phyloP scores from a whole-genome alignment of 2,329 filamentous ascomycete species.

The Aspergillus sp. region DNA sequence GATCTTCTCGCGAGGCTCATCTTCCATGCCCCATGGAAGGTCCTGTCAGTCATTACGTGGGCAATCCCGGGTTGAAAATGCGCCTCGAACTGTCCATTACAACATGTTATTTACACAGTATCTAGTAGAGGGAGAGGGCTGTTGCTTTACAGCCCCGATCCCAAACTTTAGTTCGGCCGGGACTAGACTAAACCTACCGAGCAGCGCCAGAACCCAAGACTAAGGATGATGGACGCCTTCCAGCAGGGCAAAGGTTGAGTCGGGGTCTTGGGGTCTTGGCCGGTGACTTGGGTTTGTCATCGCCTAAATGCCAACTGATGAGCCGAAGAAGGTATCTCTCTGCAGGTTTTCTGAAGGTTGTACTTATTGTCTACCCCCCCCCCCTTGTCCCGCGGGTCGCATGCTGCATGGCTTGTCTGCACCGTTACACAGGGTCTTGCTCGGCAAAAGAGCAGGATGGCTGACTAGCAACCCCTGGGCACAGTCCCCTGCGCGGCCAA shows the following conservation, averaged over 20 bases:
- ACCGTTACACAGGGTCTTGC: conserved; percentile 1
- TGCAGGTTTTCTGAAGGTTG: not conserved
- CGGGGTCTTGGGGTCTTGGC: not conserved
- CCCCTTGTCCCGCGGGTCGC: not conserved
- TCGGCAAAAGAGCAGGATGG: conserved; percentile 1
- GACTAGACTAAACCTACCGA: not conserved
- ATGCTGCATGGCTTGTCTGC: not conserved
- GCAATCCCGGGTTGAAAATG: not conserved
- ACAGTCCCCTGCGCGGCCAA: not conserved
- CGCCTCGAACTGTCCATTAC: not conserved
- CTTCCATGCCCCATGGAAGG: not conserved
- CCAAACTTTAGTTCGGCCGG: conserved; percentile 1
- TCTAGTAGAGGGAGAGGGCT: too few species aligned
- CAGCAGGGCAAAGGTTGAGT: not conserved
- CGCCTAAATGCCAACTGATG: not conserved
- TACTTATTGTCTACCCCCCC: not conserved
- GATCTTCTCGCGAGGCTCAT: not conserved
- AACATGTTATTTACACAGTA: too few species aligned
- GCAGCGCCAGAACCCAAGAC: not conserved
- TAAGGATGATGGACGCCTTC: not conserved
- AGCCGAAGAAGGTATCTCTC: too few species aligned
- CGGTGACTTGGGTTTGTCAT: not conserved
- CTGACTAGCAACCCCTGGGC: not conserved
- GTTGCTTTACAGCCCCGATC: not conserved
- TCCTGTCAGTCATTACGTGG: not conserved